Evolutionary conservation across 2,329 filamentous ascomycete genomes (phyloP).

Genomic region (Neofusicoccum laricinum): DNA sequence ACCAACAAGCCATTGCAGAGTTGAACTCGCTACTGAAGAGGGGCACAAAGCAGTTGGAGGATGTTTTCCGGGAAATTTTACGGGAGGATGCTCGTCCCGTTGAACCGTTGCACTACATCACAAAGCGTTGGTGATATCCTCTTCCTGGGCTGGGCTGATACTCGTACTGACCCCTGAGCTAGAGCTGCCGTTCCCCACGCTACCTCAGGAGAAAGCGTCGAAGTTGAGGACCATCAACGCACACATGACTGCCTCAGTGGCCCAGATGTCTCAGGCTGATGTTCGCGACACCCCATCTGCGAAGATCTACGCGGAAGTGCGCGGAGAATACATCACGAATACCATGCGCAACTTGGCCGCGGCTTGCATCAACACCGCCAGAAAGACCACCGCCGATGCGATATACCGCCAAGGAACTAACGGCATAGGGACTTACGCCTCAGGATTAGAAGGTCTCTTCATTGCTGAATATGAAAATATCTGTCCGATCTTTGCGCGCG

Average conservation of each 20-base stretch:
- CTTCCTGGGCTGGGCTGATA: background rate
- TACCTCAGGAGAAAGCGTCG: constrained; percentile 73
- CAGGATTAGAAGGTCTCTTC: constrained; percentile 83
- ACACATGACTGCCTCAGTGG: constrained; percentile 64
- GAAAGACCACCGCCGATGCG: constrained; percentile 69
- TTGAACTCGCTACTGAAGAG: constrained; percentile 73
- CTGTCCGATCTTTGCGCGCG: constrained; percentile 77
- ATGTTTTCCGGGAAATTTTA: constrained; percentile 75
- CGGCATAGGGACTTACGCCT: constrained; percentile 85
- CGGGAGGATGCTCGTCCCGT: constrained; percentile 71
- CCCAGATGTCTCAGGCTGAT: constrained; percentile 45
- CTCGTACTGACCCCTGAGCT: constrained; percentile 9
- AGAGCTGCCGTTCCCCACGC: constrained; percentile 72
- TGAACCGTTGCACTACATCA: constrained; percentile 89
- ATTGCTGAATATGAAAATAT: constrained; percentile 89
- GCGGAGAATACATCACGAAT: constrained; percentile 79
- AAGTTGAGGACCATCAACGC: constrained; percentile 75
- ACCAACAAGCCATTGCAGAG: constrained; percentile 83
- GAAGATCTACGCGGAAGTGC: constrained; percentile 79
- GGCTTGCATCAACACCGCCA: constrained; percentile 76
- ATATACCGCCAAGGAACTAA: constrained; percentile 87
- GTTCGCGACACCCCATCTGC: constrained; percentile 65
- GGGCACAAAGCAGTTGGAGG: constrained; percentile 80
- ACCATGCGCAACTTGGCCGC: constrained; percentile 83
- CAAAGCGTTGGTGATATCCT: constrained; percentile 62